Evolutionary conservation across 495 filamentous ascomycete species (phyloP).

Genomic region (Xylona heveae): DNA sequence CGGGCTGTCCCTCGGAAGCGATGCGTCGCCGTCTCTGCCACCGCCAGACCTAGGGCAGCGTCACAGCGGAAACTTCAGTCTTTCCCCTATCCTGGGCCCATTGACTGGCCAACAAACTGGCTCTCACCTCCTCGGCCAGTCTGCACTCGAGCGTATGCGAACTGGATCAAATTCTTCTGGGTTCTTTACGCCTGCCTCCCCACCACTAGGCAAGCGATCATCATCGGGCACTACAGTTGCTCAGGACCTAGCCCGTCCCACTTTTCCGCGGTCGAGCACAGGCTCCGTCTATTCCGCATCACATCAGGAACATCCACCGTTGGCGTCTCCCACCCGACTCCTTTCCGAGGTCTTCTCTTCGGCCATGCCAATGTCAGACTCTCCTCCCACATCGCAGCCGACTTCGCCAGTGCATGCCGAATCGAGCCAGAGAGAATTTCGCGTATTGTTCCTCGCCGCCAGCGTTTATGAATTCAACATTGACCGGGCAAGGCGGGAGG

Average conservation of each 20-base stretch:
- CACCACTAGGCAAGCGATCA: too few relatives aligned
- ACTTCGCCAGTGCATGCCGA: constrained; percentile 29
- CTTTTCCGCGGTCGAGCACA: constrained; percentile 23
- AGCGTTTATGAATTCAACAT: constrained; percentile 95
- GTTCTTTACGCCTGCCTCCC: too few relatives aligned
- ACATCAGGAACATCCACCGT: background rate
- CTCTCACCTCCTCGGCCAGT: constrained; percentile 26
- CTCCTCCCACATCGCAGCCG: constrained; percentile 39
- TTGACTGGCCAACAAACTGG: constrained; percentile 25
- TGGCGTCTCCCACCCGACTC: constrained; percentile 13
- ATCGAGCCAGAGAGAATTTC: constrained; percentile 4
- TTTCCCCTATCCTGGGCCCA: constrained; percentile 25
- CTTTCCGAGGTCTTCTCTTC: constrained; percentile 64
- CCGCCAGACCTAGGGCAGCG: constrained; percentile 33
- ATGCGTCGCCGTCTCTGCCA: constrained; percentile 37
- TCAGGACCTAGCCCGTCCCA: too few relatives aligned
- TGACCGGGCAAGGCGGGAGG: constrained; percentile 73
- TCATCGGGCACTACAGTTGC: too few relatives aligned
- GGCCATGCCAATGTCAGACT: constrained; percentile 57
- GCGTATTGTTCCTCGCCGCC: constrained; percentile 70
- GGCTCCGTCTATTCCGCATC: too few relatives aligned
- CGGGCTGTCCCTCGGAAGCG: constrained; percentile 39
- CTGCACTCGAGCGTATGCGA: constrained; percentile 16
- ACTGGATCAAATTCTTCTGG: constrained; percentile 16
- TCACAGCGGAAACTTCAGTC: constrained; percentile 30